Evolutionary conservation across 164 flowering plant species (phyloP).

Genomic region (Sedum album): DNA sequence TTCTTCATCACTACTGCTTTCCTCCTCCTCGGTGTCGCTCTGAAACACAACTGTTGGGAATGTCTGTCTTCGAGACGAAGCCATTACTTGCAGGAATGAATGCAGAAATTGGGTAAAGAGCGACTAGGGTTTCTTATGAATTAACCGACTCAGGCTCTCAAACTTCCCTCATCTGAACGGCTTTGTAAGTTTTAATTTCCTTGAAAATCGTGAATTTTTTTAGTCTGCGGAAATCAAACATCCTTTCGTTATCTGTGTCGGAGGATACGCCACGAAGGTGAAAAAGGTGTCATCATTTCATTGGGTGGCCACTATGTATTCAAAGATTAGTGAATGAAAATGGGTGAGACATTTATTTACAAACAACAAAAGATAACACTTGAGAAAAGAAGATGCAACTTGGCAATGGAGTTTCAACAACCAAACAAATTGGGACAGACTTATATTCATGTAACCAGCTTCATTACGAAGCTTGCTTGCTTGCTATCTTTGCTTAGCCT

Average conservation of each 20-base stretch:
- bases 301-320: background rate
- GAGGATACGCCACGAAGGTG: background rate
- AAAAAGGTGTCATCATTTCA: background rate
- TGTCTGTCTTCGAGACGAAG: conserved; percentile 1
- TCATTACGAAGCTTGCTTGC: background rate
- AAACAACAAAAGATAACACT: background rate
- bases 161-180: background rate
- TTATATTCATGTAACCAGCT: background rate
- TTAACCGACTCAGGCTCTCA: background rate
- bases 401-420: background rate
- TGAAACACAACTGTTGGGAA: conserved; percentile 55
- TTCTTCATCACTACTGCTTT: conserved; percentile 33
- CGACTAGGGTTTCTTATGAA: background rate
- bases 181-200: background rate
- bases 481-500: background rate
- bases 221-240: too few relatives aligned
- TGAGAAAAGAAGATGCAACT: background rate
- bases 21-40: conserved; percentile 57
- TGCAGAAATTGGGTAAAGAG: background rate
- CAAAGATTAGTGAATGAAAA: too few relatives aligned
- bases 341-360: background rate
- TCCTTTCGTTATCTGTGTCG: background rate
- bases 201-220: too few relatives aligned
- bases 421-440: background rate
- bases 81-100: background rate